Percentiles rank a stretch among this genome's conserved stretches.
Conservation (phyloP, 2,329 filamentous ascomycete genomes). For the Fusarium papillatum region DNA sequence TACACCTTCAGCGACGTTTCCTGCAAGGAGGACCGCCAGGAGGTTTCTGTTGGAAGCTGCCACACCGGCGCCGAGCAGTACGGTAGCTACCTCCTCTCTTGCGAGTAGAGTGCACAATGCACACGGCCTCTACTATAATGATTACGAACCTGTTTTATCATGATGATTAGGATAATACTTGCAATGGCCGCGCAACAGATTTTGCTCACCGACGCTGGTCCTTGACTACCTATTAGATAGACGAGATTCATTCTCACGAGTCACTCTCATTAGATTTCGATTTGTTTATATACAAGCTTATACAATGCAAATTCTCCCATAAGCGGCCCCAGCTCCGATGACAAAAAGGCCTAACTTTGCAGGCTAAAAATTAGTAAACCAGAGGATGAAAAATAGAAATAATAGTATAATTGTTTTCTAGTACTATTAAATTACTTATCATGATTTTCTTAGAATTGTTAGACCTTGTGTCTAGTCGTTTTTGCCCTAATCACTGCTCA, state of each 20-base stretch:
- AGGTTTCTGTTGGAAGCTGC: background rate
- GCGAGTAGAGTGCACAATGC: background rate
- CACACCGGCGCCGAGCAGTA: slow-evolving; percentile 1
- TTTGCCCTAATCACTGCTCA: slow-evolving; percentile 17
- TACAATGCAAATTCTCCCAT: background rate
- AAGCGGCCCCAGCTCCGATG: too few relatives aligned
- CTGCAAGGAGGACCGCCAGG: background rate
- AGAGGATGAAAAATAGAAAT: too few relatives aligned
- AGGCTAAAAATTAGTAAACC: too few relatives aligned
- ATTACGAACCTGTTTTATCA: background rate
- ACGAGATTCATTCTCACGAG: background rate
- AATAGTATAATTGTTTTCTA: too few relatives aligned
- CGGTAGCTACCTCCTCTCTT: background rate
- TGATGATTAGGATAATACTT: background rate
- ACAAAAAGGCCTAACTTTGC: too few relatives aligned
- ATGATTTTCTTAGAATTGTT: too few relatives aligned
- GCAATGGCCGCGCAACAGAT: background rate
- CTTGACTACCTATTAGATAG: background rate
- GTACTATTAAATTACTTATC: too few relatives aligned
- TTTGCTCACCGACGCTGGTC: background rate
- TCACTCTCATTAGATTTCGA: background rate
- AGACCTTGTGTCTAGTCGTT: too few relatives aligned
- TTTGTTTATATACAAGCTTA: background rate
- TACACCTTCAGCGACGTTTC: background rate
- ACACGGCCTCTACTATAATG: background rate